Evolutionary conservation across 225 moss, liverwort and hornwort genomes (phyloP).

Genomic region (Ulota crispa): DNA sequence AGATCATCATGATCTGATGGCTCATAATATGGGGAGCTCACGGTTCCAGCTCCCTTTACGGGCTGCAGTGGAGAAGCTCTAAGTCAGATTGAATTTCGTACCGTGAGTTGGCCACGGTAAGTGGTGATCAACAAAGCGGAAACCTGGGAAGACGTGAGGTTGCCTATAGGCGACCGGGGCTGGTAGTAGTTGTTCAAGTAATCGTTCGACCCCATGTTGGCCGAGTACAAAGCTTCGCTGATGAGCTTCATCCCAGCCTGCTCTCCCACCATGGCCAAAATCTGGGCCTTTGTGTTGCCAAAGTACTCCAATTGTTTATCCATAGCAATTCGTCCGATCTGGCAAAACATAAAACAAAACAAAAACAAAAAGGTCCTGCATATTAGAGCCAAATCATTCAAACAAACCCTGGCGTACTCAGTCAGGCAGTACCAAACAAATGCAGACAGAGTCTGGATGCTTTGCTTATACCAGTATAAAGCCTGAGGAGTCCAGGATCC

Average conservation of each 20-base stretch:
- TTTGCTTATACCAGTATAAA: slow-evolving; percentile 23
- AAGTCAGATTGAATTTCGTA: background rate
- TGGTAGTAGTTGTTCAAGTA: slow-evolving; percentile 76
- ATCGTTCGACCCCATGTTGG: slow-evolving; percentile 81
- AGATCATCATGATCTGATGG: too few relatives aligned
- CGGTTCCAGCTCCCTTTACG: too few relatives aligned
- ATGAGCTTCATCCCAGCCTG: slow-evolving; percentile 35
- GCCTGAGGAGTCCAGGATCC: slow-evolving; percentile 53
- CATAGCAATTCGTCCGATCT: slow-evolving; percentile 44
- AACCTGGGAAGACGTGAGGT: slow-evolving; percentile 37
- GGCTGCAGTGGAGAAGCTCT: too few relatives aligned
- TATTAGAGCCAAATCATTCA: background rate
- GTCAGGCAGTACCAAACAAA: too few relatives aligned
- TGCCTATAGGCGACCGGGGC: slow-evolving; percentile 42
- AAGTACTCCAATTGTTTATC: slow-evolving; percentile 63
- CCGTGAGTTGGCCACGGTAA: slow-evolving; percentile 37
- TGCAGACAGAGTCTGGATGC: background rate
- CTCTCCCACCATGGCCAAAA: slow-evolving; percentile 51
- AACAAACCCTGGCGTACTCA: background rate
- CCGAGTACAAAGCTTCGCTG: slow-evolving; percentile 38
- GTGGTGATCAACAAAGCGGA: slow-evolving; percentile 16
- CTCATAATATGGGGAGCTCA: too few relatives aligned
- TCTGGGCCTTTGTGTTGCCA: slow-evolving; percentile 40
- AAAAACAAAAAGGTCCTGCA: background rate
- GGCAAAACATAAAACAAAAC: background rate